Percentiles rank a stretch among this genome's conserved stretches.
phyloP scores from a whole-genome alignment of 345 rosid genomes.

The Ricinus communis region DNA sequence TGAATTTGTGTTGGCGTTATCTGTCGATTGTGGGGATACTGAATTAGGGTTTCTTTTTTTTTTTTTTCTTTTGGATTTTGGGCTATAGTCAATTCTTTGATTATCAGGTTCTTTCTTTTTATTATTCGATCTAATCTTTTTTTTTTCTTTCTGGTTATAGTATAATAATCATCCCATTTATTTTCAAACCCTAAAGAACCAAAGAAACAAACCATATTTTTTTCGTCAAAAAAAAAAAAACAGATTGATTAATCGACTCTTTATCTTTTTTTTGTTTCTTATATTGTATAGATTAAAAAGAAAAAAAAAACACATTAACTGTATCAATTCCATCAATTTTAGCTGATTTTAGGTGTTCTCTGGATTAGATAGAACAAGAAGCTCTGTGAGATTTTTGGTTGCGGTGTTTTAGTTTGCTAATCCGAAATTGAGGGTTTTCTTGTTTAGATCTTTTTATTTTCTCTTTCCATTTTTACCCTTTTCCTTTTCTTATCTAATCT shows the following conservation, averaged over 20 bases:
- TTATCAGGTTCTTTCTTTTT: not conserved
- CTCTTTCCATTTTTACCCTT: not conserved
- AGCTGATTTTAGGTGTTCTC: conserved; percentile 6
- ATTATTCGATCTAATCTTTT: not conserved
- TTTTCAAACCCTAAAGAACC: conserved; percentile 28
- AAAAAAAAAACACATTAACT: not conserved
- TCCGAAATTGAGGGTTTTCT: conserved; percentile 35
- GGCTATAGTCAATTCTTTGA: not conserved
- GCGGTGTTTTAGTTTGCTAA: conserved; percentile 39
- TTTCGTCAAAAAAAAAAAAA: not conserved
- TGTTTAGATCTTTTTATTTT: conserved; percentile 20
- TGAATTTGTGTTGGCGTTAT: not conserved
- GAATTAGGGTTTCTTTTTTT: conserved; percentile 10
- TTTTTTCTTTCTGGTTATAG: not conserved
- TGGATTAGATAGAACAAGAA: conserved; percentile 15
- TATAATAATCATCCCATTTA: not conserved
- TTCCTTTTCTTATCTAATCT: not conserved
- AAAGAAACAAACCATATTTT: too few relatives aligned
- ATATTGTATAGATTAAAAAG: not conserved
- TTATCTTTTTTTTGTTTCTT: not conserved
- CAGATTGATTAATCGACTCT: conserved; percentile 8
- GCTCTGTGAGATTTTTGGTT: conserved; percentile 36
- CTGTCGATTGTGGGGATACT: conserved; percentile 15
- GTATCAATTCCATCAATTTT: not conserved
- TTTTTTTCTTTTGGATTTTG: not conserved